Evolutionary conservation across 2,329 filamentous ascomycete genomes (phyloP), one percentile per base, ranked within the genome.

Genomic region (Aspergillaceae sp.): DNA sequence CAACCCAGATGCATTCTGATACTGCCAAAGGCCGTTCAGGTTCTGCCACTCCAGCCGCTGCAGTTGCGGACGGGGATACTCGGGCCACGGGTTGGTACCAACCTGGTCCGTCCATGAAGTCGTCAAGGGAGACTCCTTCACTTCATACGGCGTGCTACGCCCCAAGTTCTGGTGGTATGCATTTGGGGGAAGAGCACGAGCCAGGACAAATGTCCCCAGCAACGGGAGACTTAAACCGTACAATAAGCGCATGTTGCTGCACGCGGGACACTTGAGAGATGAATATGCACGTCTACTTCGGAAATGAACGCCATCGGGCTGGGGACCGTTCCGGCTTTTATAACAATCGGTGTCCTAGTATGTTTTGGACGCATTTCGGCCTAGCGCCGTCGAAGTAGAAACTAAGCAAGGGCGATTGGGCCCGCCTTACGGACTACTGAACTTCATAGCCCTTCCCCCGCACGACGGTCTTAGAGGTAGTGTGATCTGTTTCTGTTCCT

Each of bases 11-110:
- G 71, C 71, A 52, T 64, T 66, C 32, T 64, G 60, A 47, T 73
- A 74, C 35, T 64, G 65, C 72, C 72, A 75, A 2, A 74, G 61
- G 1, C 73, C 73, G 41, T 75, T 75, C 34, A 75, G 59, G 33
- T 69, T 74, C 55, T 71, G 65, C 73, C 73, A 75, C n/a, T 68
- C 51, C n/a, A 67, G 55, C 2, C 73, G 65, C 45, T 71, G 59
- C 35, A 74, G 56, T 45, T 70, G 70, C 4, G 72, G 73, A 29
- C 73, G 62, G 7, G 72, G 73, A 51, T 75, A 74, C 46, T 74
- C 71, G 5, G 71, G 70, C 73, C 73, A 75, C 0, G 73, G 72
- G 42, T 70, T 63, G 1, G 66, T 73, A 10, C 73, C 73, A 4
- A 73, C 71, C 27, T 68, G 60, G 33, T 66, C 59, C 0, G 72